Evolutionary conservation across 2,329 filamentous ascomycete species (phyloP).

Genomic region (Botrytis hyacinthi): DNA sequence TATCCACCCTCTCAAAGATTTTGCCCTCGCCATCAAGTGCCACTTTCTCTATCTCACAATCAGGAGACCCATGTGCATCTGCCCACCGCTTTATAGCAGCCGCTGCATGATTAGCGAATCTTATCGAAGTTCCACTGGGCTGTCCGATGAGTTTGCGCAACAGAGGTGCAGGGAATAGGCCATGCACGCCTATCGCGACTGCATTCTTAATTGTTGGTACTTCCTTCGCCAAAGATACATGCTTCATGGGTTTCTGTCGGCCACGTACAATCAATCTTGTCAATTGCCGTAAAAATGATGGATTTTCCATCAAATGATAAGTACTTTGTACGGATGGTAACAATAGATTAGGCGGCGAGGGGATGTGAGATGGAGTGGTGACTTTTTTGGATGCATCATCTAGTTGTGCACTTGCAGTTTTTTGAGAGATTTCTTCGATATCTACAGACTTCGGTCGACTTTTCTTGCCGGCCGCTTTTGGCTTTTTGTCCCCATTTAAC

Average conservation of each 20-base stretch:
- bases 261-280: conserved; percentile 55
- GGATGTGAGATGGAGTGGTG: conserved; percentile 23
- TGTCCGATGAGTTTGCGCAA: conserved; percentile 90
- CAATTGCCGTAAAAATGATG: conserved; percentile 69
- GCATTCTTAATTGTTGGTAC: conserved; percentile 76
- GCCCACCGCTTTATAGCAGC: conserved; percentile 83
- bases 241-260: conserved; percentile 57
- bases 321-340: conserved; percentile 68
- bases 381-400: conserved; percentile 27
- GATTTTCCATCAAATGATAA: conserved; percentile 64
- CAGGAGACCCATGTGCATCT: conserved; percentile 66
- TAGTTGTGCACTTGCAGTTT: conserved; percentile 19
- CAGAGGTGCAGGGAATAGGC: conserved; percentile 83
- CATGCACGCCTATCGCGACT: conserved; percentile 90
- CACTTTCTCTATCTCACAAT: conserved; percentile 86
- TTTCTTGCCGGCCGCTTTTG: conserved; percentile 30
- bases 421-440: conserved; percentile 27
- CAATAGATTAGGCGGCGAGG: conserved; percentile 57
- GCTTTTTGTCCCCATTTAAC: conserved; percentile 28
- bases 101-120: conserved; percentile 85
- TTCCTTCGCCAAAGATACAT: conserved; percentile 70
- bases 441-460: conserved; percentile 31
- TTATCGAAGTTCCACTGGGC: conserved; percentile 90
- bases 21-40: conserved; percentile 93
- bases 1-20: conserved; percentile 83